These are phyloP conservation scores for Inosperma sp. DNA, from an alignment of 768 basidiomycete genomes.

Conservation along the genomic window DNA sequence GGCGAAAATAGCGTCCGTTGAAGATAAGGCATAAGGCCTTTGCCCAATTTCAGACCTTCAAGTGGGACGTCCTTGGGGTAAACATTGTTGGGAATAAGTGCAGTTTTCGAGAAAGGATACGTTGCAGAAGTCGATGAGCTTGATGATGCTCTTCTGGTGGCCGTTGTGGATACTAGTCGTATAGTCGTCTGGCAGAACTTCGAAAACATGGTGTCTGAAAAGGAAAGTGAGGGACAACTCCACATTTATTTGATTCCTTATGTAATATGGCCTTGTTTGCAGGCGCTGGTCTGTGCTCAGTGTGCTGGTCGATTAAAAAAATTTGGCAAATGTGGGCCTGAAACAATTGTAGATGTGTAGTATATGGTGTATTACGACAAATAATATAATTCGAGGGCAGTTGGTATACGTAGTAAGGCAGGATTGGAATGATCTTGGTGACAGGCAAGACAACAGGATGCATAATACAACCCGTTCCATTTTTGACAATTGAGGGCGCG, in stretches of 20 bases:
- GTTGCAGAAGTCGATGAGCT: slow-evolving; percentile 17
- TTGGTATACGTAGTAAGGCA: no score
- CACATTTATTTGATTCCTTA: not conserved
- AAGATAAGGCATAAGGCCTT: slow-evolving; percentile 75
- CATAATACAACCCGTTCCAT: not conserved
- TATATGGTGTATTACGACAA: not conserved
- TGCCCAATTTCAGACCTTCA: slow-evolving; percentile 53
- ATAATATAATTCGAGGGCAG: not conserved
- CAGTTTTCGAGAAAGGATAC: slow-evolving; percentile 75
- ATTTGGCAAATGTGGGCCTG: not conserved
- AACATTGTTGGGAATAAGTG: slow-evolving; percentile 46
- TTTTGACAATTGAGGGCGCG: not conserved
- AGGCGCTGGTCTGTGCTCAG: no score
- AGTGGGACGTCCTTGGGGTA: slow-evolving; percentile 36
- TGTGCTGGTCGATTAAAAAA: not conserved
- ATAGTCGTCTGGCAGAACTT: slow-evolving; percentile 34
- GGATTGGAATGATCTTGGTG: no score
- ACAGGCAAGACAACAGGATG: not conserved
- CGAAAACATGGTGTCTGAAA: slow-evolving; percentile 30
- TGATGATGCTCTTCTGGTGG: slow-evolving; percentile 17
- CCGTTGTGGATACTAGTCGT: slow-evolving; percentile 44
- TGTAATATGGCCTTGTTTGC: not conserved
- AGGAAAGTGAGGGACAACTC: not conserved
- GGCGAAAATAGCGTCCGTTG: slow-evolving; percentile 58
- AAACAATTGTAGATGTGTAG: not conserved